Base-by-base conservation (phyloP, 83 land plant species). In the Thuja plicata region DNA sequence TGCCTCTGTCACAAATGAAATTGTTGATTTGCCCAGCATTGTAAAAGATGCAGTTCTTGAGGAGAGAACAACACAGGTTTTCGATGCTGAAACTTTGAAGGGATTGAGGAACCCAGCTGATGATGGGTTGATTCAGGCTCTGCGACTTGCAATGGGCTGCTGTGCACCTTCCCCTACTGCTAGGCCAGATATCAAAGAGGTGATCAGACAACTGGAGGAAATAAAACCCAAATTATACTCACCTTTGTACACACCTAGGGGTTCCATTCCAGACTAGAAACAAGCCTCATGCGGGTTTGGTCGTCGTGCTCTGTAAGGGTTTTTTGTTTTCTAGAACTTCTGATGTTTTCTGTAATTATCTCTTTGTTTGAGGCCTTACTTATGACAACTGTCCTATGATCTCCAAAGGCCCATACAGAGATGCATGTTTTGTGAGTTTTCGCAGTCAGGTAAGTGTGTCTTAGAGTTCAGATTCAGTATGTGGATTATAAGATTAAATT, bases 81-180 rank as follows among this genome's bases (percentile, higher is more conserved):
- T 90, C 45, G 91, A 90, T 57, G n/a, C 40, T 24, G 91, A 90
- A 12, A 38, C 88, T 83, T 70, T 90, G 73, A 48, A 45, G 83
- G 87, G 79, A 24, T 30, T 88, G 87, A 41, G 90, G 43, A 88
- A 84, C 84, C 71, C 90, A 13, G 85, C 71, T 6, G 91, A 90
- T 8, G 91, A 88, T 66, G 91, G 90, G 8, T 50, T 90, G 76
- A 91, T 90, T 37, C 87, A 88, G 45, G 90, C 91, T 12, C 86
- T 90, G 35, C 86, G 89, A 43, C 91, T 90, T 35, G 91, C 91
- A 30, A 90, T 90, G 91, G 91, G 91, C 16, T 90, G 91, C 55
- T 90, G 91, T 82, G 91, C 91, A 27, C 91, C 91, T 38, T 43
- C 45, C 21, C 90, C 91, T 37, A 15, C 54, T 78, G 90, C 82